These are phyloP conservation scores for Debaryomyces maramus DNA, from an alignment of 805 yeast genomes.

Conservation along the genomic window DNA sequence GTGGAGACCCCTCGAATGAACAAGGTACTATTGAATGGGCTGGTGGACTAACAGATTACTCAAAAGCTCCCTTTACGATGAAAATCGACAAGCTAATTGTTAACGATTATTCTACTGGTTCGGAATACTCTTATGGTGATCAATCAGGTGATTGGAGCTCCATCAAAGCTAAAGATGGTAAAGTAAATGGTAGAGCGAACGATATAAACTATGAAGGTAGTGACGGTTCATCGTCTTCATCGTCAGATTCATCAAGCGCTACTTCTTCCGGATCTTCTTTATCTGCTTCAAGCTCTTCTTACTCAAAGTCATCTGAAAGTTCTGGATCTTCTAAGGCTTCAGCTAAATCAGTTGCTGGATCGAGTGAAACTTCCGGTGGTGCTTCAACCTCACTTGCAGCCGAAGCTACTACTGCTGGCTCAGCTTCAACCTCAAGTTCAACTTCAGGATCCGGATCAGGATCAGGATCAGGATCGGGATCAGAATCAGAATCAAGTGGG, in stretches of 20 bases:
- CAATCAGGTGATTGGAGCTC: constrained; percentile 58
- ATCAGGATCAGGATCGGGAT: constrained; percentile 5
- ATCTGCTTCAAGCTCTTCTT: constrained; percentile 3
- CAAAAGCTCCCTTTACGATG: constrained; percentile 67
- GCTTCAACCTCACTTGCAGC: not conserved
- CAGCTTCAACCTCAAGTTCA: not conserved
- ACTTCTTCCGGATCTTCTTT: constrained; percentile 3
- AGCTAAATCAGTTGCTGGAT: not conserved
- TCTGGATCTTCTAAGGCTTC: not conserved
- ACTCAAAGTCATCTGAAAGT: constrained; percentile 5
- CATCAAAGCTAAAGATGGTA: constrained; percentile 57
- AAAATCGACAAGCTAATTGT: constrained; percentile 55
- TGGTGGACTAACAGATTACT: constrained; percentile 67
- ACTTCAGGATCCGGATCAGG: not conserved
- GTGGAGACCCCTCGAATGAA: constrained; percentile 65
- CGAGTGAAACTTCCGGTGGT: not conserved
- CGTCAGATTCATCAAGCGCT: constrained; percentile 8
- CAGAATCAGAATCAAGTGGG: not conserved
- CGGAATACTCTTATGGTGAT: constrained; percentile 54
- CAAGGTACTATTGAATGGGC: constrained; percentile 80
- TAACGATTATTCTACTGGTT: constrained; percentile 65
- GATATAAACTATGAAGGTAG: constrained; percentile 37
- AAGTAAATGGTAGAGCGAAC: constrained; percentile 55
- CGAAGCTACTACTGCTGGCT: not conserved
- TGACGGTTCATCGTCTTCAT: constrained; percentile 21